These are phyloP conservation scores for Firmiana major DNA, from an alignment of 345 rosid genomes.

Conservation along the genomic window DNA sequence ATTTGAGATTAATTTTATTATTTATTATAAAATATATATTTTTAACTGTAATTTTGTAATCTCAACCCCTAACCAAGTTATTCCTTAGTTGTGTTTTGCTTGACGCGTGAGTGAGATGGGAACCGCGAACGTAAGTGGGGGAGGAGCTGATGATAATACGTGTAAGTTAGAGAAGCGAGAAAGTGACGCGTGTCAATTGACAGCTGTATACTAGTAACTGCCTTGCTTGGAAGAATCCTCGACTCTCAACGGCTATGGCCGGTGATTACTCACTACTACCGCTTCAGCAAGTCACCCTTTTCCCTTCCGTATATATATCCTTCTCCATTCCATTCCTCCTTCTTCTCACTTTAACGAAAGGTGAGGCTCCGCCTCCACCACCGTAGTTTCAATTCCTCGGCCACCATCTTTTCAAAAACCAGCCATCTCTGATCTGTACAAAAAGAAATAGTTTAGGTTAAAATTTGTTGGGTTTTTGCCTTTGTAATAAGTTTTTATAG, in stretches of 20 bases:
- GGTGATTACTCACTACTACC: constrained; percentile 44
- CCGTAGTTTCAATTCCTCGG: not conserved
- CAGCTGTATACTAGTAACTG: constrained; percentile 76
- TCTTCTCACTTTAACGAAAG: not conserved
- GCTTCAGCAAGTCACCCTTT: constrained; percentile 51
- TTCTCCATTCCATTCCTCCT: not conserved
- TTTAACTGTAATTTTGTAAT: no score
- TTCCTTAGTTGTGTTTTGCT: no score
- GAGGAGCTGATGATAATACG: constrained; percentile 28
- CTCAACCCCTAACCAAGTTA: no score
- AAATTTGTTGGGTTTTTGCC: not conserved
- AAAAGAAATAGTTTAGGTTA: not conserved
- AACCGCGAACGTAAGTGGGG: constrained; percentile 19
- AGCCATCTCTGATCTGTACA: not conserved
- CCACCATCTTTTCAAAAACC: not conserved
- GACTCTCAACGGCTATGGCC: constrained; percentile 41
- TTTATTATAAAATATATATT: no score
- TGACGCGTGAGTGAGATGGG: constrained; percentile 1
- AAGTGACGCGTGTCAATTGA: constrained; percentile 50
- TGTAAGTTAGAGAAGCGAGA: constrained; percentile 28
- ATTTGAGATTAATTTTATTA: no score
- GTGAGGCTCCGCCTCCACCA: constrained; percentile 14
- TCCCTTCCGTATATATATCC: constrained; percentile 25
- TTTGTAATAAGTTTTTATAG: not conserved
- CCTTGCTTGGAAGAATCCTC: constrained; percentile 54